phyloP scores from a whole-genome alignment of 1,284 basidiomycete genomes.

The Papiliotrema nemorosa region DNA sequence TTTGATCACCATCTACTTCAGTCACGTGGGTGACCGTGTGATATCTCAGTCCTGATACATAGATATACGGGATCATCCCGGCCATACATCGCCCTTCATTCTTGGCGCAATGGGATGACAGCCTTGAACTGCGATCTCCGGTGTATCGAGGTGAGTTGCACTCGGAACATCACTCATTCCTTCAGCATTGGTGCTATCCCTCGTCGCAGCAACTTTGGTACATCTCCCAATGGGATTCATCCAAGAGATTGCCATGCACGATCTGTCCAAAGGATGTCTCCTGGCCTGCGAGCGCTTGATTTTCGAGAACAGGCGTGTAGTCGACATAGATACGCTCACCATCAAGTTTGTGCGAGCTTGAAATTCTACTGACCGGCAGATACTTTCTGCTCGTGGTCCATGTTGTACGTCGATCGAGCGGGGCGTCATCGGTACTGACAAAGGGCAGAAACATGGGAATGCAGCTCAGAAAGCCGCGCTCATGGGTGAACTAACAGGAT shows the following conservation, averaged over 20 bases:
- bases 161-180: not conserved
- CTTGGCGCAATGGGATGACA: not conserved
- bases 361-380: not conserved
- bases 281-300: not conserved
- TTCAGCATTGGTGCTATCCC: not conserved
- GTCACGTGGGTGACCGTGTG: not conserved
- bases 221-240: not conserved
- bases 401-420: not conserved
- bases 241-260: not conserved
- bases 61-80: not conserved
- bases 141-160: not conserved
- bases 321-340: not conserved
- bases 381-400: slow-evolving; percentile 1
- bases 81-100: not conserved
- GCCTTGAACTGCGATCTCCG: not conserved
- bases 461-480: slow-evolving; percentile 18
- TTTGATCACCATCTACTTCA: not conserved
- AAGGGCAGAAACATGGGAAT: slow-evolving; percentile 20
- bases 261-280: not conserved
- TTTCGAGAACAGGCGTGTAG: not conserved
- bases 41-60: not conserved
- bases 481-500: slow-evolving; percentile 14
- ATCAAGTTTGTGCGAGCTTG: not conserved
- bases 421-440: not conserved
- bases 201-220: not conserved